A percentile compares a stretch with the other conserved stretches of the same genome.
phyloP scores from a whole-genome alignment of 2,329 filamentous ascomycete species.

The Aspergillus fijiensis region DNA sequence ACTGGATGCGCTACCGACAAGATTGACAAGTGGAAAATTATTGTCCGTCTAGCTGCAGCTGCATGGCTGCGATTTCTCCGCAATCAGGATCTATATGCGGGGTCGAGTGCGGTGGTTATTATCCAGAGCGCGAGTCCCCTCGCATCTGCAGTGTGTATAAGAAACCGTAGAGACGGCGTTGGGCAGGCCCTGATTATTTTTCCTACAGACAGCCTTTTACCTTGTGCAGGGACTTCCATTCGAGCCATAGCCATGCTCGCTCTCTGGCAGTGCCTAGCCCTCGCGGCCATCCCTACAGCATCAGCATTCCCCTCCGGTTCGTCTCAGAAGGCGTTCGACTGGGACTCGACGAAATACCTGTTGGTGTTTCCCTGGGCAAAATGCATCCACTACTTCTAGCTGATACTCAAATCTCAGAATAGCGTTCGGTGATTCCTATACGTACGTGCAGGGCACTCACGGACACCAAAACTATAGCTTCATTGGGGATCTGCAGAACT shows the following conservation, averaged over 20 bases:
- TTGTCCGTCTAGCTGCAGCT: conserved; percentile 13
- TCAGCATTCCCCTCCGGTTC: conserved; percentile 2
- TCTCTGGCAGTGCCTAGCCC: conserved; percentile 1
- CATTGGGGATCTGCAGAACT: conserved; percentile 54
- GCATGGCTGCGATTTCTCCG: conserved; percentile 14
- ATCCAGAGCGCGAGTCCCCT: background rate
- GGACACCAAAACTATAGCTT: conserved; percentile 55
- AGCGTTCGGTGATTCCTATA: conserved; percentile 36
- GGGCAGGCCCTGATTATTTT: background rate
- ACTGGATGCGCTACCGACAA: background rate
- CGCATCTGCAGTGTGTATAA: conserved; percentile 3
- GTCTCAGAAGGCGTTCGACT: conserved; percentile 9
- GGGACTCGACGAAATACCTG: conserved; percentile 19
- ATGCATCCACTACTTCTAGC: conserved; percentile 13
- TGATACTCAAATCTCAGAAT: conserved; percentile 17
- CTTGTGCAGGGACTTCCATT: background rate
- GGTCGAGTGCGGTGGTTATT: background rate
- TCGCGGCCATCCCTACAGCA: conserved; percentile 7
- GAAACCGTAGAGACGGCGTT: background rate
- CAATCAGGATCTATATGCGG: conserved; percentile 1
- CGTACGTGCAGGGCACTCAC: conserved; percentile 55
- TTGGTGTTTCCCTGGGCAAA: conserved; percentile 10
- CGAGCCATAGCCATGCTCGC: background rate
- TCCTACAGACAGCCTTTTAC: background rate
- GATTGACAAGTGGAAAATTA: conserved; percentile 17